Evolutionary conservation across 352 stramenopile genomes (phyloP), one percentile per base, ranked within the genome.

Genomic region (Globisporangium cystogenes): DNA sequence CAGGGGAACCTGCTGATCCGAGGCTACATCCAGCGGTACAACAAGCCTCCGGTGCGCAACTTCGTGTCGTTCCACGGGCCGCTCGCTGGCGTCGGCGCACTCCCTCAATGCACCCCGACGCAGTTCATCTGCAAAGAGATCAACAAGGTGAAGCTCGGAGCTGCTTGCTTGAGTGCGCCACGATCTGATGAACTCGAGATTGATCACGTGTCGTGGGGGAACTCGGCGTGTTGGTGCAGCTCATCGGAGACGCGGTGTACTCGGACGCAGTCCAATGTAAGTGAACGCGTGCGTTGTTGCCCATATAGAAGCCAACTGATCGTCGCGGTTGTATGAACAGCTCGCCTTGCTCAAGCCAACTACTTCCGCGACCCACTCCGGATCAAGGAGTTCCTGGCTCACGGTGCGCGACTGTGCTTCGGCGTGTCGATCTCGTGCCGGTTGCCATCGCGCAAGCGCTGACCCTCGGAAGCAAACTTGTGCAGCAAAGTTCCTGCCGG

Each of bases 1-100:
- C 39, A 73, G 79, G 94, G 94, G 4, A 98, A 97, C 45, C 82
- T 97, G 45, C 63, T 98, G 18, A 95, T 97, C 58, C 81, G 93
- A n/a, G 92, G 82, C 7, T 98, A 98, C 64, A 93, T 98, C 48
- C 67, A 96, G 46, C 80, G 81, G 12, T 97, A 96, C 72, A 98
- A 98, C 59, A 62, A 93, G 56, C 94, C 94, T 29, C 82, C 90
- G 10, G 90, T 98, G 14, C 50, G 82, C 51, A 96, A 81, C 46
- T 98, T 97, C 55, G 62, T 98, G 23, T 96, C 85, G 14, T 78
- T 98, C 48, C 93, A 97, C 65, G 94, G 94, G 2, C 87, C 93
- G 1, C 78, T 97, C 41, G 88, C 86, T 46, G 94, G 94, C 14
- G 84, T 96, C 21, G 91, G 76, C 31, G 91, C 78, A 7, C 69